Conservation (phyloP, 441 rosid genomes). For the Erysimum cheiri region DNA sequence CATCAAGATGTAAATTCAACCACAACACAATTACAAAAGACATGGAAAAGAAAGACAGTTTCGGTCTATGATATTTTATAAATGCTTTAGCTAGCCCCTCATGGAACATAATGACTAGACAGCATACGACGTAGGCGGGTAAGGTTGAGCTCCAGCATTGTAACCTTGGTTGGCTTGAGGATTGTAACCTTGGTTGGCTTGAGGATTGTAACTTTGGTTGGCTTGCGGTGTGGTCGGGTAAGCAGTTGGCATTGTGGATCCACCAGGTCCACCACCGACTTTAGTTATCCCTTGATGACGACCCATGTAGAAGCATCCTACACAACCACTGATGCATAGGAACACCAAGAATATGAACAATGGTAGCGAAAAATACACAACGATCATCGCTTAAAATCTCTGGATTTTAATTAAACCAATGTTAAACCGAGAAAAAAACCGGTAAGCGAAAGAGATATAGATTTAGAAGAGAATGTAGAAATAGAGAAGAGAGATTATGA, state of each 20-base stretch:
- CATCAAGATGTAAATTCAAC: conserved; percentile 15
- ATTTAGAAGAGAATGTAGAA: background rate
- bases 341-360: conserved; percentile 39
- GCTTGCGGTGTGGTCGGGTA: conserved; percentile 27
- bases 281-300: conserved; percentile 22
- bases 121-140: conserved; percentile 31
- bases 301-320: conserved; percentile 44
- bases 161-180: conserved; percentile 35
- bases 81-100: background rate
- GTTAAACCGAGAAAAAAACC: background rate
- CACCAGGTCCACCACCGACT: background rate
- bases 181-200: conserved; percentile 43
- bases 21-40: background rate
- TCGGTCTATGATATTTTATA: background rate
- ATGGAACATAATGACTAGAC: conserved; percentile 32
- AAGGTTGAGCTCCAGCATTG: conserved; percentile 38
- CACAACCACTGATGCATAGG: conserved; percentile 28
- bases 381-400: conserved; percentile 13
- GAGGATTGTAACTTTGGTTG: conserved; percentile 36
- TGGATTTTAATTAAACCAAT: background rate
- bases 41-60: background rate
- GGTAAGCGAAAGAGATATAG: background rate
- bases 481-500: background rate
- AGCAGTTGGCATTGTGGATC: conserved; percentile 31
- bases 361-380: conserved; percentile 38